phyloP scores from a whole-genome alignment of 371 early-diverging fungal species.

The Mortierella sp. region DNA sequence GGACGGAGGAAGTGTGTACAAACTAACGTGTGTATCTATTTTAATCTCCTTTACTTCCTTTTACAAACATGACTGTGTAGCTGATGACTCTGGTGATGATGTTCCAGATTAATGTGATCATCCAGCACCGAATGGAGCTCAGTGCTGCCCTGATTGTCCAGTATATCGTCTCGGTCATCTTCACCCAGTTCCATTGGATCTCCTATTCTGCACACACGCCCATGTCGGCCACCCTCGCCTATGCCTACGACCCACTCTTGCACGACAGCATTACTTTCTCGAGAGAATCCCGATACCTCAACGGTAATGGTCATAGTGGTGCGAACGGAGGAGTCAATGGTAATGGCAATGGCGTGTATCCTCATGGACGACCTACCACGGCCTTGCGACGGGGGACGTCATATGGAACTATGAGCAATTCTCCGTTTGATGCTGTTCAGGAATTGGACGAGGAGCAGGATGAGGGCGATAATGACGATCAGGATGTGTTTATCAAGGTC shows the following conservation, averaged over 20 bases:
- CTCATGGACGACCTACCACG: conserved; percentile 3
- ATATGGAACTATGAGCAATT: conserved; percentile 44
- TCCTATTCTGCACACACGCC: conserved; percentile 53
- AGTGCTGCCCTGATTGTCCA: conserved; percentile 24
- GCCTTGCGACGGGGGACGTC: conserved; percentile 26
- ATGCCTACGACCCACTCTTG: conserved; percentile 45
- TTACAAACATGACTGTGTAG: conserved; percentile 2
- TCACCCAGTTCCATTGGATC: conserved; percentile 55
- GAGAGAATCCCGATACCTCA: conserved; percentile 47
- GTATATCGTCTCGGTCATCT: conserved; percentile 28
- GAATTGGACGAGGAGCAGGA: conserved; percentile 43
- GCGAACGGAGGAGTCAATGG: not conserved
- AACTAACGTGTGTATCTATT: not conserved
- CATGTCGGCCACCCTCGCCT: conserved; percentile 46
- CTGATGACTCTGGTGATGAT: conserved; percentile 35
- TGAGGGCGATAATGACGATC: conserved; percentile 31
- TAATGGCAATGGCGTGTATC: not conserved
- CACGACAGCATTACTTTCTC: conserved; percentile 52
- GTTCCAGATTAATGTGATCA: conserved; percentile 43
- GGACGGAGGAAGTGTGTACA: too few relatives aligned
- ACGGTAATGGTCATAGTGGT: not conserved
- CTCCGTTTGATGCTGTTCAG: conserved; percentile 39
- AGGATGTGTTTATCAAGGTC: conserved; percentile 53
- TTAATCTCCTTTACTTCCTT: not conserved
- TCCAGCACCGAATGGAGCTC: conserved; percentile 46